A percentile compares a stretch with the other conserved stretches of the same genome.
Conservation (phyloP, 768 basidiomycete genomes). For the Termitomyces sp. region DNA sequence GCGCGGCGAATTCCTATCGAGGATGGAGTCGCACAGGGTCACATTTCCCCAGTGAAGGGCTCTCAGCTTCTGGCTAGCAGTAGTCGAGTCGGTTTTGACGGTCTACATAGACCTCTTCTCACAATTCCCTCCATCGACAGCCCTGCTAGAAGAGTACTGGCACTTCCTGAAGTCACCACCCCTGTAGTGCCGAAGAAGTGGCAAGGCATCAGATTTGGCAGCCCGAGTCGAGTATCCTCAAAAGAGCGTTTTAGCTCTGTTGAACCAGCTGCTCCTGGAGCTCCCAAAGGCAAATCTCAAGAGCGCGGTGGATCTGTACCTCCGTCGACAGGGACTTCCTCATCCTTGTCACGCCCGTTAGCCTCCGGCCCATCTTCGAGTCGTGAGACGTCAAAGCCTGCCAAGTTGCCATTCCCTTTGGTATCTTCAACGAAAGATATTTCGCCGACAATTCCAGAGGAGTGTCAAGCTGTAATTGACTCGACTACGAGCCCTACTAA, state of each 20-base stretch:
- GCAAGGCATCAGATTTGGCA: conserved; percentile 24
- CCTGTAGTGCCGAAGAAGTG: conserved; percentile 27
- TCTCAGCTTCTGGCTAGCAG: conserved; percentile 28
- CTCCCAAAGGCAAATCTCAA: conserved; percentile 12
- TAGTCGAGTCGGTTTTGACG: conserved; percentile 9
- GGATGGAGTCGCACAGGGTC: conserved; percentile 46
- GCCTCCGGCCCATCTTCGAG: background rate
- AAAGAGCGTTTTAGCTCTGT: conserved; percentile 30
- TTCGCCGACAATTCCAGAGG: conserved; percentile 28
- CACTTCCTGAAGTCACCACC: conserved; percentile 29
- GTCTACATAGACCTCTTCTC: conserved; percentile 22
- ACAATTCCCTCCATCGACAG: conserved; percentile 32
- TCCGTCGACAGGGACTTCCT: conserved; percentile 4
- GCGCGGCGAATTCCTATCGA: conserved; percentile 61
- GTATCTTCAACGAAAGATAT: conserved; percentile 15
- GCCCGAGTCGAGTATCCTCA: conserved; percentile 18
- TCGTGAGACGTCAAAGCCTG: conserved; percentile 1
- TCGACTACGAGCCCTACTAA: conserved; percentile 13
- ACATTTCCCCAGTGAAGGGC: conserved; percentile 46
- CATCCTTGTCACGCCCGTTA: background rate
- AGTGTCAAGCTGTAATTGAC: conserved; percentile 14
- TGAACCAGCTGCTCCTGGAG: conserved; percentile 12
- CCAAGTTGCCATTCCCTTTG: conserved; percentile 34
- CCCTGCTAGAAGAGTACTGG: conserved; percentile 36
- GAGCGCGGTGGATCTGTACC: conserved; percentile 7